A percentile compares a stretch with the other conserved stretches of the same genome.
phyloP scores from a whole-genome alignment of 805 yeast genomes.

The Monosporozyma solicola region DNA sequence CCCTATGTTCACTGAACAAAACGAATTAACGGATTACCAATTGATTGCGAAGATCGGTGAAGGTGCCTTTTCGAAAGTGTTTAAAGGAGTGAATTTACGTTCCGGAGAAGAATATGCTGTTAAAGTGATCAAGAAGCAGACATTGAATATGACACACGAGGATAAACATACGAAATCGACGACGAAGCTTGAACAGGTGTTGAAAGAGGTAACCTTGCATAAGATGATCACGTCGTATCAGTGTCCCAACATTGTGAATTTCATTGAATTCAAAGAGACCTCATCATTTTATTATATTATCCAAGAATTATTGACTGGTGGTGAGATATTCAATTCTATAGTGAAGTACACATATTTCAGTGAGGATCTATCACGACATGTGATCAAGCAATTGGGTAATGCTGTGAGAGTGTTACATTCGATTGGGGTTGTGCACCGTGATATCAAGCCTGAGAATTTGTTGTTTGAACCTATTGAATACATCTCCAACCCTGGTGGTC shows the following conservation, averaged over 20 bases:
- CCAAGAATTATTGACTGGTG: slow-evolving; percentile 68
- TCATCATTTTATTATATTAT: slow-evolving; percentile 54
- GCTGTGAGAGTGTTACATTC: slow-evolving; percentile 65
- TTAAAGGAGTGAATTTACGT: slow-evolving; percentile 40
- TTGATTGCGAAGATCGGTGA: slow-evolving; percentile 55
- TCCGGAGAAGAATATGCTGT: slow-evolving; percentile 36
- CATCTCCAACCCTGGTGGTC: slow-evolving; percentile 31
- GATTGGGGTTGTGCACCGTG: slow-evolving; percentile 75
- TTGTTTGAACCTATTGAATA: slow-evolving; percentile 53
- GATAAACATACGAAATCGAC: slow-evolving; percentile 10
- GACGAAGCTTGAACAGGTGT: slow-evolving; percentile 44
- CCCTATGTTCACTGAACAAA: slow-evolving; percentile 25
- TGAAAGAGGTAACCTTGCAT: slow-evolving; percentile 72
- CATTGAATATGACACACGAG: slow-evolving; percentile 37
- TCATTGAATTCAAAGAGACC: slow-evolving; percentile 59
- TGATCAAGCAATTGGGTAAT: slow-evolving; percentile 52
- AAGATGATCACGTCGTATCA: slow-evolving; percentile 48
- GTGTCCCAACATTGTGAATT: slow-evolving; percentile 46
- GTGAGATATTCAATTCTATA: slow-evolving; percentile 64
- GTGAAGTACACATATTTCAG: slow-evolving; percentile 58
- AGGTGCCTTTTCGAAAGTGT: slow-evolving; percentile 75
- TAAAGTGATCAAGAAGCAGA: slow-evolving; percentile 57
- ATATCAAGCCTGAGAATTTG: slow-evolving; percentile 73
- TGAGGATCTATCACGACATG: slow-evolving; percentile 56
- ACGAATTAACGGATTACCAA: slow-evolving; percentile 30